Conservation (phyloP, 768 basidiomycete genomes). For the Russula sp. region DNA sequence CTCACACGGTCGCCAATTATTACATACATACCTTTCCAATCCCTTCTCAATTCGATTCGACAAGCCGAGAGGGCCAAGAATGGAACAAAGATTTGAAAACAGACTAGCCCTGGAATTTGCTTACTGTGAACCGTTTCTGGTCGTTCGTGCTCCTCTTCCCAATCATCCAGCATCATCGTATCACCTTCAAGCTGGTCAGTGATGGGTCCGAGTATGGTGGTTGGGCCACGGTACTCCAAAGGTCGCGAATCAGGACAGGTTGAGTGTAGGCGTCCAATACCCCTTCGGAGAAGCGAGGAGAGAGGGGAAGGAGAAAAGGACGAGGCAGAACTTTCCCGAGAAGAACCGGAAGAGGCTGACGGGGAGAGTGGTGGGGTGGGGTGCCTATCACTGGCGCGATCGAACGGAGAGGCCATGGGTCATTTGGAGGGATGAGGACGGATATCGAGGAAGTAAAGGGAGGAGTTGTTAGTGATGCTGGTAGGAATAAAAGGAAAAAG, state of each 20-base stretch:
- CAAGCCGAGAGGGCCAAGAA: not conserved
- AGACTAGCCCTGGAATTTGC: not conserved
- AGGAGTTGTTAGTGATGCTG: not conserved
- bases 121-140: conserved; percentile 6
- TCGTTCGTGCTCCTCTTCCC: conserved; percentile 9
- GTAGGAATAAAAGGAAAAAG: not conserved
- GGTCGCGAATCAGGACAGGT: not conserved
- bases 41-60: not conserved
- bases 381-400: not conserved
- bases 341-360: conserved; percentile 10
- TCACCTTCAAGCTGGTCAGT: conserved; percentile 12
- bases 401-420: conserved; percentile 7
- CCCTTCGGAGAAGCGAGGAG: conserved; percentile 1
- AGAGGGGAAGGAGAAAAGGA: conserved; percentile 11
- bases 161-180: conserved; percentile 15
- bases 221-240: not conserved
- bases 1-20: not conserved
- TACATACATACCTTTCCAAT: not conserved
- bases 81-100: not conserved
- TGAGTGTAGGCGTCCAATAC: not conserved
- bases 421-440: conserved; percentile 4
- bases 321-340: conserved; percentile 6
- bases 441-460: not conserved
- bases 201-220: not conserved
- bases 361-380: conserved; percentile 20